Percentiles rank a stretch among this genome's conserved stretches.
phyloP scores from a whole-genome alignment of 1,284 basidiomycete genomes.

The Inonotus obliquus region DNA sequence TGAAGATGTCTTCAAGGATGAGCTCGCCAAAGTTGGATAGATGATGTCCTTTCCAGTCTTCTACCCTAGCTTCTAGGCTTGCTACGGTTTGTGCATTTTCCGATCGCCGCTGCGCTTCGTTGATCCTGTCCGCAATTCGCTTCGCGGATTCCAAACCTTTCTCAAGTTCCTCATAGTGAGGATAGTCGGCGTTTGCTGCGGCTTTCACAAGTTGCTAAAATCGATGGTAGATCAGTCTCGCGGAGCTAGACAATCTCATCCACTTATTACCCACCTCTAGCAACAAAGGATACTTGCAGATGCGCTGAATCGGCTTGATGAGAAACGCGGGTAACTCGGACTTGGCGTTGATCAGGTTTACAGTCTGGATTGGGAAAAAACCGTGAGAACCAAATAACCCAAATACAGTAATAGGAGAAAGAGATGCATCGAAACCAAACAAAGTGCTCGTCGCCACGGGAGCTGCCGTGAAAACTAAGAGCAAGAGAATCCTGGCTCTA shows the following conservation, averaged over 20 bases:
- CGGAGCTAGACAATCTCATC: conserved; percentile 8
- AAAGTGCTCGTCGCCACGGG: conserved; percentile 16
- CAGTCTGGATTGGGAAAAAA: conserved; percentile 20
- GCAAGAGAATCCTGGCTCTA: conserved; percentile 15
- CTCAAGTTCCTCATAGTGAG: conserved; percentile 78
- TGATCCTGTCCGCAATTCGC: conserved; percentile 93
- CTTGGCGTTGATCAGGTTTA: conserved; percentile 68
- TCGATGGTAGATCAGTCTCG: conserved; percentile 19
- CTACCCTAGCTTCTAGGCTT: conserved; percentile 86
- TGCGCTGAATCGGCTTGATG: conserved; percentile 75
- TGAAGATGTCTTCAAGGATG: conserved; percentile 91
- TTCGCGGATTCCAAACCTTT: conserved; percentile 83
- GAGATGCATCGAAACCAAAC: not conserved
- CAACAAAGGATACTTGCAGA: conserved; percentile 73
- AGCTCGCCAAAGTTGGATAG: conserved; percentile 91
- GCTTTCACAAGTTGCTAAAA: conserved; percentile 74
- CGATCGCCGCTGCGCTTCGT: conserved; percentile 87
- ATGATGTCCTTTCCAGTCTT: conserved; percentile 99
- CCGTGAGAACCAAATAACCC: conserved; percentile 5
- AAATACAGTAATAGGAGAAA: not conserved
- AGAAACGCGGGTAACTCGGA: conserved; percentile 85
- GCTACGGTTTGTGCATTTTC: conserved; percentile 87
- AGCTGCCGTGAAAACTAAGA: conserved; percentile 21
- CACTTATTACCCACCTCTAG: conserved; percentile 43
- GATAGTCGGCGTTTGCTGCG: conserved; percentile 59